Percentiles rank a stretch among this genome's conserved stretches.
These are phyloP conservation scores for Cylindrotheca closterium DNA, from an alignment of 108 stramenopile species.

Conservation along the genomic window DNA sequence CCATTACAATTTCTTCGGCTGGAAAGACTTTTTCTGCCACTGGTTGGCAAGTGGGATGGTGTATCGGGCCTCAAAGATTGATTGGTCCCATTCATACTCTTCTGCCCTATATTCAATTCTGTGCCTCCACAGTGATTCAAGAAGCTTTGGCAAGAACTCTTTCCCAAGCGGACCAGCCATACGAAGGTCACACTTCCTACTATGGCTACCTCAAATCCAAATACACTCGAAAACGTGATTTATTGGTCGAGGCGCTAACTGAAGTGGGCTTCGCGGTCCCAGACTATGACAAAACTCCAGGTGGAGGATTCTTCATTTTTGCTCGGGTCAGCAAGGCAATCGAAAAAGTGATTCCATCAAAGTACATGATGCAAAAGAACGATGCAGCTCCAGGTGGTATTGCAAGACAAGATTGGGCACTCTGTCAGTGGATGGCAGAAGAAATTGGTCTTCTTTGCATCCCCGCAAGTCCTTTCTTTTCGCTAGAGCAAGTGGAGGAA, in stretches of 20 bases:
- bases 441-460: constrained; percentile 93
- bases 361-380: constrained; percentile 52
- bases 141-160: constrained; percentile 86
- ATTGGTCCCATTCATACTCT: constrained; percentile 73
- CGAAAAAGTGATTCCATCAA: constrained; percentile 36
- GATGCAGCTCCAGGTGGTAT: constrained; percentile 73
- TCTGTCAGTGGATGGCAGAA: constrained; percentile 94
- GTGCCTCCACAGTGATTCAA: constrained; percentile 92
- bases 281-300: constrained; percentile 70
- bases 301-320: constrained; percentile 96
- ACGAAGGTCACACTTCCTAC: constrained; percentile 73
- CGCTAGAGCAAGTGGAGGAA: constrained; percentile 51
- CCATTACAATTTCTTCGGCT: constrained; percentile 94
- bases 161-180: constrained; percentile 81
- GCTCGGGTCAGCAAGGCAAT: constrained; percentile 80
- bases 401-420: constrained; percentile 81
- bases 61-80: constrained; percentile 84
- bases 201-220: constrained; percentile 73
- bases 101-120: constrained; percentile 95
- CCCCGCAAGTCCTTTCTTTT: constrained; percentile 94
- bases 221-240: constrained; percentile 86
- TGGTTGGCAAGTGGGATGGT: constrained; percentile 99
- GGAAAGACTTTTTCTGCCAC: constrained; percentile 99
- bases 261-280: constrained; percentile 79
- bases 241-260: constrained; percentile 61